Conservation (phyloP, 2,329 filamentous ascomycete species). For the Simplicillium sp. region DNA sequence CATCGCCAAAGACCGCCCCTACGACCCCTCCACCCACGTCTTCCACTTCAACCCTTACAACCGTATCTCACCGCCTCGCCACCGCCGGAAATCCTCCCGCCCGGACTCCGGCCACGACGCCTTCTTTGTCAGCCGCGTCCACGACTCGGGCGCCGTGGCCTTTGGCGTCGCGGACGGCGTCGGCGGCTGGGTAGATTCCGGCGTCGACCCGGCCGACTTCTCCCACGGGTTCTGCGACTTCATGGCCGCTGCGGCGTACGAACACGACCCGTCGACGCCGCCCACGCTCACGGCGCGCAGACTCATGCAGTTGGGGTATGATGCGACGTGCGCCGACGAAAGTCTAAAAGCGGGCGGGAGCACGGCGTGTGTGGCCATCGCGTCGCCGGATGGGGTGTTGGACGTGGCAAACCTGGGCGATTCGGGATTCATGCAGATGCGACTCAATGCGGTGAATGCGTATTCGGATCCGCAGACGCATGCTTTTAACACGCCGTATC, state of each 20-base stretch:
- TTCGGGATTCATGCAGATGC: slow-evolving; percentile 82
- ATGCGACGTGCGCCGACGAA: slow-evolving; percentile 66
- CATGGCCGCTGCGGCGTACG: slow-evolving; percentile 71
- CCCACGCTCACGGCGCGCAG: slow-evolving; percentile 48
- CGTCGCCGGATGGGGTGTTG: slow-evolving; percentile 60
- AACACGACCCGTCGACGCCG: slow-evolving; percentile 31
- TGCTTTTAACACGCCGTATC: slow-evolving; percentile 95
- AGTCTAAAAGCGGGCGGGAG: slow-evolving; percentile 75
- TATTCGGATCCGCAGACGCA: slow-evolving; percentile 85
- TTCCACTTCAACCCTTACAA: slow-evolving; percentile 64
- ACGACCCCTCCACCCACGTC: slow-evolving; percentile 57
- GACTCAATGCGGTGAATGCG: slow-evolving; percentile 75
- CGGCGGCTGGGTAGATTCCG: slow-evolving; percentile 87
- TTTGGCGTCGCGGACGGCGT: slow-evolving; percentile 92
- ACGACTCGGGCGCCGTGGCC: slow-evolving; percentile 60
- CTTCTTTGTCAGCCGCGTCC: slow-evolving; percentile 83
- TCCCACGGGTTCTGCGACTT: slow-evolving; percentile 88
- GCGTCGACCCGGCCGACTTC: slow-evolving; percentile 90
- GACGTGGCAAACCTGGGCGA: slow-evolving; percentile 93
- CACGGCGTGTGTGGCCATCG: slow-evolving; percentile 82
- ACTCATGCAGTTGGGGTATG: slow-evolving; percentile 77
- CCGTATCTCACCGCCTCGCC: slow-evolving; percentile 39
- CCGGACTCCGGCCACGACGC: slow-evolving; percentile 88
- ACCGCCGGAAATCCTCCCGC: slow-evolving; percentile 30
- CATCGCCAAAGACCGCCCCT: slow-evolving; percentile 61